These are phyloP conservation scores for Debaryomyces subglobosus DNA, from an alignment of 1,139 yeast genomes.

Conservation along the genomic window DNA sequence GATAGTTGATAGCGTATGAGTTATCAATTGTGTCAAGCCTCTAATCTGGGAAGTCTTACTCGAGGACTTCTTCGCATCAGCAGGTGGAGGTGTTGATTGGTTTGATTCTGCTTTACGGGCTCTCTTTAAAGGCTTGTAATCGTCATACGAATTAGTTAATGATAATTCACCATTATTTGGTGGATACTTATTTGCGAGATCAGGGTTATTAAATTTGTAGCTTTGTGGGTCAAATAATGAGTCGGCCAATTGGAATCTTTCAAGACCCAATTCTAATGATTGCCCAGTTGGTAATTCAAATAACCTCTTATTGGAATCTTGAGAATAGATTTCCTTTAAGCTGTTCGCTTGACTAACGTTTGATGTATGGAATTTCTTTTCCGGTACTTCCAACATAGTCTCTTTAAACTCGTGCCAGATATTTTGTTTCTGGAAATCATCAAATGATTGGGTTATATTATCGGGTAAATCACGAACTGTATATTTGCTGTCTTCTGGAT, in stretches of 20 bases:
- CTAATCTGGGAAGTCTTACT: slow-evolving; percentile 23
- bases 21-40: slow-evolving; percentile 72
- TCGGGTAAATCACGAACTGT: slow-evolving; percentile 32
- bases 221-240: slow-evolving; percentile 68
- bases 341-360: slow-evolving; percentile 20
- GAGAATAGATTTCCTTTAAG: slow-evolving; percentile 32
- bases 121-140: slow-evolving; percentile 75
- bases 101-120: slow-evolving; percentile 47
- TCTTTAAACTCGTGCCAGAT: slow-evolving; percentile 68
- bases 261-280: slow-evolving; percentile 44
- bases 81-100: slow-evolving; percentile 44
- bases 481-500: slow-evolving; percentile 37
- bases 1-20: slow-evolving; percentile 66
- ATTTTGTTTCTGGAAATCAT: slow-evolving; percentile 35
- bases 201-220: slow-evolving; percentile 34
- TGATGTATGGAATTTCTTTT: slow-evolving; percentile 33
- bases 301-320: slow-evolving; percentile 46
- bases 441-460: slow-evolving; percentile 42
- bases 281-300: slow-evolving; percentile 83
- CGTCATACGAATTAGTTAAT: slow-evolving; percentile 48
- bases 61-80: slow-evolving; percentile 15
- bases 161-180: slow-evolving; percentile 40
- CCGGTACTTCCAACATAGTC: slow-evolving; percentile 58
- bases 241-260: slow-evolving; percentile 73
- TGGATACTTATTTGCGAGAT: slow-evolving; percentile 31